Conservation (phyloP, 2,329 filamentous ascomycete genomes). For the Penicillium carneum region DNA sequence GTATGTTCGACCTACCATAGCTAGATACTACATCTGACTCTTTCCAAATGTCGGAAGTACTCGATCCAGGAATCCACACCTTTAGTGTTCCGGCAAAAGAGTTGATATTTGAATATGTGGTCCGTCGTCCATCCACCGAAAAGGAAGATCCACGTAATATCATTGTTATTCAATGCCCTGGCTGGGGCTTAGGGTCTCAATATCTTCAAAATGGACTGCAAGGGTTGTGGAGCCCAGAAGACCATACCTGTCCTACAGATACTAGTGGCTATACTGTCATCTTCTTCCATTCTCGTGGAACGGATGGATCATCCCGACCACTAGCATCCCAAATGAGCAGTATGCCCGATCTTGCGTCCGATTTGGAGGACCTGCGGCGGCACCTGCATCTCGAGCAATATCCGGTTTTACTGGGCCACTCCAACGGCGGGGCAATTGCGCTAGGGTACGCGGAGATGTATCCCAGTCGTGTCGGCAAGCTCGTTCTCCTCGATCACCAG, state of each 20-base stretch:
- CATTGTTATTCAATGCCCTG: slow-evolving; percentile 4
- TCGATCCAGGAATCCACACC: neutral
- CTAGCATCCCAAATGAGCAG: slow-evolving; percentile 4
- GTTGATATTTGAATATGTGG: slow-evolving; percentile 10
- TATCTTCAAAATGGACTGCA: slow-evolving; percentile 7
- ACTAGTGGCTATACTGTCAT: neutral
- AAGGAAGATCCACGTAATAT: neutral
- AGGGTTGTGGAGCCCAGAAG: neutral
- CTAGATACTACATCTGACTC: neutral
- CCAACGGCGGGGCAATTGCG: slow-evolving; percentile 9
- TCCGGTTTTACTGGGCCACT: slow-evolving; percentile 8
- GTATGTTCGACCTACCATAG: neutral
- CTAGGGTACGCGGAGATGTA: slow-evolving; percentile 12
- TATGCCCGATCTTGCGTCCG: slow-evolving; percentile 11
- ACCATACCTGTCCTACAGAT: neutral
- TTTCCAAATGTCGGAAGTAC: neutral
- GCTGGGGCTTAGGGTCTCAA: slow-evolving; percentile 7
- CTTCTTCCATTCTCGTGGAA: slow-evolving; percentile 12
- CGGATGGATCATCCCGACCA: neutral
- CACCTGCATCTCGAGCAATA: neutral
- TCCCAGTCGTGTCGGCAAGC: slow-evolving; percentile 1
- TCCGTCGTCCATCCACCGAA: neutral
- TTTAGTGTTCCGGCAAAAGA: neutral
- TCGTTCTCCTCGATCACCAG: slow-evolving; percentile 12
- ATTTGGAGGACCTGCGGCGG: slow-evolving; percentile 6